Evolutionary conservation across 2,329 filamentous ascomycete species (phyloP), one percentile per base, ranked within the genome.

Genomic region (Gnomoniopsis smithogilvyi): DNA sequence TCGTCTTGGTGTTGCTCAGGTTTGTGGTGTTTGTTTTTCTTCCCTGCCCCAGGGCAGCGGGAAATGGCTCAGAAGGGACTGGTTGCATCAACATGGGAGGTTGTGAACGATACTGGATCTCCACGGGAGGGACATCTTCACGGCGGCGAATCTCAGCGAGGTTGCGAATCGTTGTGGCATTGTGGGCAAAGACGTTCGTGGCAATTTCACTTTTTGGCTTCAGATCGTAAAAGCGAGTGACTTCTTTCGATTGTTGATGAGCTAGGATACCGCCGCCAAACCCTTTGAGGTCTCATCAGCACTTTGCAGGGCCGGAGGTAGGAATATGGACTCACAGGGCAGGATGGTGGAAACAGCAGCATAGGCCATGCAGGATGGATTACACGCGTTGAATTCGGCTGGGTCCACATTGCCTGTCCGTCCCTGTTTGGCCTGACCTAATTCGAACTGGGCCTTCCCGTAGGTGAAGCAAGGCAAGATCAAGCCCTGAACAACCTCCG

Each of bases 391-490:
- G 41, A 56, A 56, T 1, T 54, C n/a, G 3, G 54, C 24, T 34
- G 22, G 41, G 3, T 47, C 38, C 11, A n/a, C 14, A 11, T 60
- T 12, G 19, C 57, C 53, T n/a, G 50, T 38, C 2, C 57, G 60
- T 7, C 26, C 19, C 51, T 33, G 34, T 43, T 56, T 52, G 51
- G 60, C 60, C 14, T 57, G 33, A 2, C 34, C 50, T 50, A 62
- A 50, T 24, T 56, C 57, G 15, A 51, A 51, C 12, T 59, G 47
- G 17, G 54, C 33, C 30, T 57, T 57, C 8, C 60, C 60, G 22
- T 60, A 62, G n/a, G 60, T 60, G n/a, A 62, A 17, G 19, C 60
- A 62, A 11, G 60, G 60, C 19, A 59, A 50, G 4, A 62, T n/a
- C 21, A 60, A n/a, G 24, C 60, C 60, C 24, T 60, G 45, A 15